Conservation (phyloP, 208 protist species). For the Trypanosoma congolense region DNA sequence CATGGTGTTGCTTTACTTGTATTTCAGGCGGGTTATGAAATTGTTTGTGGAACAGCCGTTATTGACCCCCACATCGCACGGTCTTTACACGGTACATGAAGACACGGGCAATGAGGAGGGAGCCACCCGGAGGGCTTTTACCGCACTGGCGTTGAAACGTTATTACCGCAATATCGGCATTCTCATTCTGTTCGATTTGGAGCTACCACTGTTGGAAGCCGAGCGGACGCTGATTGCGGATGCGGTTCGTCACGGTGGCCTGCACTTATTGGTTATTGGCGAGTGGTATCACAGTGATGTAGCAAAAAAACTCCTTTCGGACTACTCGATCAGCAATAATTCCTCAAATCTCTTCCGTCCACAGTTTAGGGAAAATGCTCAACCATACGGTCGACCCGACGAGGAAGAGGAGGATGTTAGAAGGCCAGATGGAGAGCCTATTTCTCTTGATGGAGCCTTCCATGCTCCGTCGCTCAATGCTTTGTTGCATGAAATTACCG, state of each 20-base stretch:
- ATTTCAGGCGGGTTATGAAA: slow-evolving; percentile 35
- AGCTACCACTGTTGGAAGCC: slow-evolving; percentile 29
- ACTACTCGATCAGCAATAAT: slow-evolving; percentile 1
- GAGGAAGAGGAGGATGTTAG: no score
- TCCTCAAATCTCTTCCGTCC: slow-evolving; percentile 1
- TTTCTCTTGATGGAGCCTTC: slow-evolving; percentile 27
- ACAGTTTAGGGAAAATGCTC: no score
- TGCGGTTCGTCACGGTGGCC: slow-evolving; percentile 23
- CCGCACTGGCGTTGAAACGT: neutral
- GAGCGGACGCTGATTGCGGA: slow-evolving; percentile 26
- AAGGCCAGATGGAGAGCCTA: neutral
- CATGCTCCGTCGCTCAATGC: slow-evolving; percentile 48
- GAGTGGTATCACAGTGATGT: slow-evolving; percentile 39
- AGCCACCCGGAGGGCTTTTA: neutral
- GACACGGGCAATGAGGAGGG: neutral
- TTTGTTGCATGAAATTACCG: slow-evolving; percentile 24
- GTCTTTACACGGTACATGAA: neutral
- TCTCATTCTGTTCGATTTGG: slow-evolving; percentile 38
- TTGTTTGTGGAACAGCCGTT: slow-evolving; percentile 41
- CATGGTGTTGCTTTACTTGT: slow-evolving; percentile 74
- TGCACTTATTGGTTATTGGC: slow-evolving; percentile 42
- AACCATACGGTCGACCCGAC: no score
- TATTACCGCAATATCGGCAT: slow-evolving; percentile 32
- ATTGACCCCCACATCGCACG: slow-evolving; percentile 28
- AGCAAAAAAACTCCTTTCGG: slow-evolving; percentile 11